Evolutionary conservation across 345 rosid genomes (phyloP), one percentile per base, ranked within the genome.

Genomic region (Aethionema arabicum): DNA sequence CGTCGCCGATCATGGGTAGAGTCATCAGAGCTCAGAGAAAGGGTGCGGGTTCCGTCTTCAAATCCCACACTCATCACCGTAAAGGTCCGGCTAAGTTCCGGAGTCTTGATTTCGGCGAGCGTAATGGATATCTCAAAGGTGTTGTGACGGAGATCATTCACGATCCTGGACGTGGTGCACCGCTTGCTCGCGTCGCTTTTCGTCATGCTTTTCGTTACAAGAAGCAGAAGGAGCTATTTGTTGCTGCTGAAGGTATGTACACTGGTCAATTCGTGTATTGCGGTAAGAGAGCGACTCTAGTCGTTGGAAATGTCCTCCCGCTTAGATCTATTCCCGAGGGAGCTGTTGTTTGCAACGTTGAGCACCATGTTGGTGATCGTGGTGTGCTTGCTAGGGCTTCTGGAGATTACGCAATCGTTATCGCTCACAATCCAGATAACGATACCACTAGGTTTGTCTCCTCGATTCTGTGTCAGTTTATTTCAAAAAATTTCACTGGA

Each of bases 1-100:
- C 59, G 68, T 68, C 59, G 69, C 15, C 64, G 14, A 52, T 47
- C 39, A 83, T 85, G 92, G 92, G 92, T 56, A 77, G 89, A 14
- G 92, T 85, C 4, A 85, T 85, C 61, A 75, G 92, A 53, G 89
- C 86, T 12, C 92, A 83, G 55, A 78, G 87, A 63, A 85, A 85
- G 79, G 92, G 92, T 15, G 83, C 89, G 0, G 89, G 92, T 6
- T 85, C 89, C 27, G 88, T 85, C 60, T 85, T 85, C 85, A 83
- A 83, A 56, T 72, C 88, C 13, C 88, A 85, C 69, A 83, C 84
- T 21, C 88, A 85, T 76, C 88, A 83, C 77, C 83, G 92, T 9
- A 85, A 85, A 73, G 91, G 92, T 7, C 86, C 92, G 0, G 87
- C 89, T 1, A 75, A 85, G 39, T 85, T 85, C 82, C 80, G 87